Evolutionary conservation across 305 asterid genomes (phyloP).

Genomic region (Solanum hybrid): DNA sequence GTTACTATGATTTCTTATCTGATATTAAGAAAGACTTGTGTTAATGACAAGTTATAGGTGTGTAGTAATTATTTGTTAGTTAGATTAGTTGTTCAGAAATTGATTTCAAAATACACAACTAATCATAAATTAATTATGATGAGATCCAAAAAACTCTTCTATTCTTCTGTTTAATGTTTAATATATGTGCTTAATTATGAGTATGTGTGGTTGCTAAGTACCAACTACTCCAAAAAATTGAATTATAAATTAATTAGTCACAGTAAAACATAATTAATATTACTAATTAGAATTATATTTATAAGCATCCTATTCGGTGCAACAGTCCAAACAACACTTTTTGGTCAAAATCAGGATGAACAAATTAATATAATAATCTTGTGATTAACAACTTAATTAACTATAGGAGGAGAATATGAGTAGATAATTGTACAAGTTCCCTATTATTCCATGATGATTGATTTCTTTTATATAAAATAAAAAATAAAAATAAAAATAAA

Average conservation of each 20-base stretch:
- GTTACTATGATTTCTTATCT: not conserved
- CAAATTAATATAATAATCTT: not conserved
- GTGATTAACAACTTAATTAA: not conserved
- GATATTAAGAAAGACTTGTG: not conserved
- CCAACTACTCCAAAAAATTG: not conserved
- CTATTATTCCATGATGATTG: not conserved
- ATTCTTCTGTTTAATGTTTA: not conserved
- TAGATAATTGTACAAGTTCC: not conserved
- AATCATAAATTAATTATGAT: not conserved
- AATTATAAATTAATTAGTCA: not conserved
- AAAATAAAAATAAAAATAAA: no score
- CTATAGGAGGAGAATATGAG: not conserved
- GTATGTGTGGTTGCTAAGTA: not conserved
- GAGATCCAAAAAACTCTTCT: not conserved
- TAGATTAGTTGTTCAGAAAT: not conserved
- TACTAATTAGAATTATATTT: not conserved
- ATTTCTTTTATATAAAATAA: not conserved
- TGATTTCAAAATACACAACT: not conserved
- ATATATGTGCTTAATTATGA: not conserved
- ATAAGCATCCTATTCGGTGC: conserved; percentile 2
- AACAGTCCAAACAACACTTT: conserved; percentile 5
- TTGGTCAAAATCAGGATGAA: conserved; percentile 2
- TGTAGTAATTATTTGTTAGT: not conserved
- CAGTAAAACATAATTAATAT: not conserved
- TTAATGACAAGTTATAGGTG: not conserved